Evolutionary conservation across 441 rosid species (phyloP).

Genomic region (Cnidoscolus chayamansa): DNA sequence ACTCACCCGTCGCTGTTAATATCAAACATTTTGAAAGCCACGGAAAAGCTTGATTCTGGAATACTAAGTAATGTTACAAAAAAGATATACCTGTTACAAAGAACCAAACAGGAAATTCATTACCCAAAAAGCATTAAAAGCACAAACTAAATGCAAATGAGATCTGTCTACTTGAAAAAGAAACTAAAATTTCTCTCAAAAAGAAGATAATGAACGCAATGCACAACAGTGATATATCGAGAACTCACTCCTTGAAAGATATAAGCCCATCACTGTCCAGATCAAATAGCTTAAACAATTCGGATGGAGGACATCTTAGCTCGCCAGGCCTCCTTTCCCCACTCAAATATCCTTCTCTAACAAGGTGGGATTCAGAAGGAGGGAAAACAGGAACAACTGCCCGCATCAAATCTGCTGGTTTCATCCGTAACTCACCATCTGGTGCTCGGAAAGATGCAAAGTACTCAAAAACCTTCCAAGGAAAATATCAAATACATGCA

Average conservation of each 20-base stretch:
- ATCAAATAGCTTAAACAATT: conserved; percentile 90
- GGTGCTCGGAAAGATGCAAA: conserved; percentile 58
- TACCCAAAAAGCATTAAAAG: background rate
- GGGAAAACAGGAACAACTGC: conserved; percentile 89
- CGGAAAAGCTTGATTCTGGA: conserved; percentile 79
- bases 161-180: background rate
- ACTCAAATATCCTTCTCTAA: conserved; percentile 79
- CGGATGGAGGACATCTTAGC: conserved; percentile 61
- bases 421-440: conserved; percentile 75
- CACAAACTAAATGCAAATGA: background rate
- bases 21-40: conserved; percentile 92
- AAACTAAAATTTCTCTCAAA: background rate
- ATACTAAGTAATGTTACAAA: conserved; percentile 80
- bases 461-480: conserved; percentile 71
- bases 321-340: conserved; percentile 93
- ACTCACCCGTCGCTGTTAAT: conserved; percentile 70
- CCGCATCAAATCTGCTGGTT: conserved; percentile 78
- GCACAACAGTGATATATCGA: background rate
- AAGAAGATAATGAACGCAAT: background rate
- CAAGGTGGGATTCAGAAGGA: conserved; percentile 80
- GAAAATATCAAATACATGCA: background rate
- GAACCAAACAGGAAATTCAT: conserved; percentile 3
- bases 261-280: conserved; percentile 69
- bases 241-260: conserved; percentile 90
- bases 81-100: conserved; percentile 73